Evolutionary conservation across 2,329 filamentous ascomycete genomes (phyloP), one percentile per base, ranked within the genome.

Genomic region (Pestalotiopsis fici): DNA sequence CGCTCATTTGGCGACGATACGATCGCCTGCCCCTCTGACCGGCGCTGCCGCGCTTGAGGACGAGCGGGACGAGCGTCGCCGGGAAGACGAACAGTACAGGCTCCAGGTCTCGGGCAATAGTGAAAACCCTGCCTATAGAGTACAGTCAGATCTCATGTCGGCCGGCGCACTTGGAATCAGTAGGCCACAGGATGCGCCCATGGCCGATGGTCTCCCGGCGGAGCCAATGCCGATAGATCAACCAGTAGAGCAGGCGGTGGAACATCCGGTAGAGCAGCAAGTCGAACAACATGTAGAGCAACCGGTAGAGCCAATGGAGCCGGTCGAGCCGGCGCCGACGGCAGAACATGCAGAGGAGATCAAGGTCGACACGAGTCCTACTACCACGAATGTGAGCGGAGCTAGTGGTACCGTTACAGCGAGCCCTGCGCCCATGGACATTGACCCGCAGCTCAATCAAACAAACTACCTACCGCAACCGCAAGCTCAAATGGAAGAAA

Each of bases 1-100:
- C 25, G 69, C 69, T 25, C 83, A 82, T 59, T 71, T 83, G 71
- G 72, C 80, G 64, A 78, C 80, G 43, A 78, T 80, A 68, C 80
- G 79, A 67, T 82, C 85, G 15, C 81, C 84, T 56, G 76, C 82
- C 67, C 80, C 83, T 59, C 76, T 88, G 69, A 87, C 87, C 23
- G 86, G 83, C 70, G 85, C 85, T 43, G 85, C 84, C 66, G 86
- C 85, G 64, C 76, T 87, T 47, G 85, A 86, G 70, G 86, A 88
- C 74, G 83, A 87, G 74, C 81, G 82, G 28, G 28, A 39, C 59
- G 59, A 61, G 21, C 55, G 60, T 69, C 82, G 82, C 60, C 82
- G 81, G 70, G 80, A 82, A 68, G 83, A 86, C 73, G 81, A 85
- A 64, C 80, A 82, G 47, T 78, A 80, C 56, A 78, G 75, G 65